Evolutionary conservation across 169 alveolate genomes (phyloP).

Genomic region (Neospora caninum): DNA sequence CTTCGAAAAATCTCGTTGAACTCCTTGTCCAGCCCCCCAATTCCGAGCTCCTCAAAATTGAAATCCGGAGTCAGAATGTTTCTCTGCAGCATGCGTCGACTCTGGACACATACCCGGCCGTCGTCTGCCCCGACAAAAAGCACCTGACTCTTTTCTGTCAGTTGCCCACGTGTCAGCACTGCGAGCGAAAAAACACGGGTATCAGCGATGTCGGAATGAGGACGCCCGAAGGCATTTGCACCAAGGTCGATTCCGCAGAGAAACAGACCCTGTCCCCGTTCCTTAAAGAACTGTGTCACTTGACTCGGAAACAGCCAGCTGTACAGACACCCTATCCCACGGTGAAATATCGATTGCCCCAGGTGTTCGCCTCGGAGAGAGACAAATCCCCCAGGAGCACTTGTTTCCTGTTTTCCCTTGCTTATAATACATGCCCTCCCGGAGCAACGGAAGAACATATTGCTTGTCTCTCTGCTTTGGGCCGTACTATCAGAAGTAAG

Average conservation of each 20-base stretch:
- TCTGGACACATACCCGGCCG: conserved; percentile 64
- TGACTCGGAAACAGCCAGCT: no score
- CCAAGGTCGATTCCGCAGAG: neutral
- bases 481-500: no score
- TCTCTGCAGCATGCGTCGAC: conserved; percentile 49
- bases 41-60: conserved; percentile 92
- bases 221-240: neutral
- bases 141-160: conserved; percentile 48
- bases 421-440: no score
- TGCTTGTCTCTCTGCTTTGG: no score
- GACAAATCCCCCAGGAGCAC: no score
- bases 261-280: neutral
- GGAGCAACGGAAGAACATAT: no score
- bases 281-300: neutral
- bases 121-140: conserved; percentile 56
- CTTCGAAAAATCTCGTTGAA: conserved; percentile 94
- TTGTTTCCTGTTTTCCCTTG: no score
- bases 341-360: no score
- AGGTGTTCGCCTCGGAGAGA: no score
- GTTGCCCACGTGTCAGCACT: conserved; percentile 51
- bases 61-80: conserved; percentile 84
- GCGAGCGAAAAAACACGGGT: neutral
- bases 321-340: no score
- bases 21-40: conserved; percentile 82
- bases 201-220: no score